Evolutionary conservation across 2,329 filamentous ascomycete species (phyloP).

Genomic region (Pyrenochaeta sp.): DNA sequence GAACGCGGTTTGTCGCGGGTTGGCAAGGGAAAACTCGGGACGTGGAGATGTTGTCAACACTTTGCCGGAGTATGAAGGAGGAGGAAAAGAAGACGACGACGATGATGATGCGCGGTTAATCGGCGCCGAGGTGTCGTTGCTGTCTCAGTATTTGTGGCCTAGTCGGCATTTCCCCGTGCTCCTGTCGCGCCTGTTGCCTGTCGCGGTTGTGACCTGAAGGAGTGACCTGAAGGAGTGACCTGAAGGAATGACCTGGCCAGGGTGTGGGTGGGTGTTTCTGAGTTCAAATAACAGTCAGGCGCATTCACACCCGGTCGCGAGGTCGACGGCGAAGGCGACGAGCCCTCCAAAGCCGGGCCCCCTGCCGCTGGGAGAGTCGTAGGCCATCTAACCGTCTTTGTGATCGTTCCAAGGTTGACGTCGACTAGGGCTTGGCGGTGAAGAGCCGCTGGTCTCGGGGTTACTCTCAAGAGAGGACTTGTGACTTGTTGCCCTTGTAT

Average conservation of each 20-base stretch:
- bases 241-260: neutral
- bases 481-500: no score
- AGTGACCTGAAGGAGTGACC: neutral
- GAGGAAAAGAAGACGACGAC: neutral
- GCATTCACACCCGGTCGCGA: neutral
- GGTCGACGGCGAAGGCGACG: neutral
- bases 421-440: no score
- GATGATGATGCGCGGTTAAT: neutral
- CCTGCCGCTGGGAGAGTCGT: slow-evolving; percentile 10
- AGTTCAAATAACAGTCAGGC: neutral
- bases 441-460: no score
- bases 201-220: neutral
- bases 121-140: neutral
- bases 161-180: neutral
- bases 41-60: neutral
- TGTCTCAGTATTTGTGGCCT: neutral
- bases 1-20: slow-evolving; percentile 2
- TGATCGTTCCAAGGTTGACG: no score
- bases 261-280: no score
- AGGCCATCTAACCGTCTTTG: slow-evolving; percentile 5
- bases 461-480: neutral
- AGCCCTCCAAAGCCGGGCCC: slow-evolving; percentile 2
- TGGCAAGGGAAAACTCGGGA: neutral
- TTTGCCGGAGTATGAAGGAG: neutral
- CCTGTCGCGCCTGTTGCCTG: slow-evolving; percentile 1